Base-by-base conservation (phyloP, 345 rosid genomes). In the Melaleuca quinquenervia region DNA sequence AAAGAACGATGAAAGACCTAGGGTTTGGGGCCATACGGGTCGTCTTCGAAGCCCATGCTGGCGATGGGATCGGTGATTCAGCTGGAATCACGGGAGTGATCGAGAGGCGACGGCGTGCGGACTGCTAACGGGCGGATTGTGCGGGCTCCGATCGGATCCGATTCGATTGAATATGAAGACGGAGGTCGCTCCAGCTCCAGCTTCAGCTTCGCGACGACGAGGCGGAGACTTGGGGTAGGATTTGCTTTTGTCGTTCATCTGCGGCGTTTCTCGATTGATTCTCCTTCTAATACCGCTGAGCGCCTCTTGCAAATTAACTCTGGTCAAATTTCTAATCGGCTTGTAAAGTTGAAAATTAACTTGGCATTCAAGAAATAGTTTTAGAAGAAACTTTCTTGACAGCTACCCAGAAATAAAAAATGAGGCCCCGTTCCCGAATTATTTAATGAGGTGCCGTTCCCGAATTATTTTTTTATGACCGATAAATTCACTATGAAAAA, bases 11-110 rank as follows among this genome's bases (percentile, higher is more conserved):
- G 83, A 16, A 26, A 20, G 53, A 86, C 24, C 15, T 70, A 60
- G 8, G 26, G 78, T 36, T 82, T 32, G 18, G 48, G 36, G 80
- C 86, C 91, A 62, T 91, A 94, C 98, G 95, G 94, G 91, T 96
- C 92, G 88, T 96, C 95, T n/a, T 92, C 95, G 89, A 90, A 93
- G 85, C 88, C 98, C 96, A 95, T 95, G 53, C 82, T 15, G 62
- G 36, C 32, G 82, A 50, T 15, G 50, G 54, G 18, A 85, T 60
- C 54, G 55, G 64, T 14, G 56, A 85, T 62, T 76, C 76, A 49
- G 36, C 29, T 16, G 52, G 41, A 84, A 14, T 84, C 80, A 36
- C 7, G 2, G 85, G 36, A 53, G n/a, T 45, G 5, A 56, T 56
- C 64, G 74, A 18, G 48, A 4, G 78, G 78, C 78, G 48, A 21